Percentiles rank a stretch among this genome's conserved stretches.
Evolutionary conservation across 1,139 yeast genomes (phyloP).

Genomic region (Saccharomyces hybrid): DNA sequence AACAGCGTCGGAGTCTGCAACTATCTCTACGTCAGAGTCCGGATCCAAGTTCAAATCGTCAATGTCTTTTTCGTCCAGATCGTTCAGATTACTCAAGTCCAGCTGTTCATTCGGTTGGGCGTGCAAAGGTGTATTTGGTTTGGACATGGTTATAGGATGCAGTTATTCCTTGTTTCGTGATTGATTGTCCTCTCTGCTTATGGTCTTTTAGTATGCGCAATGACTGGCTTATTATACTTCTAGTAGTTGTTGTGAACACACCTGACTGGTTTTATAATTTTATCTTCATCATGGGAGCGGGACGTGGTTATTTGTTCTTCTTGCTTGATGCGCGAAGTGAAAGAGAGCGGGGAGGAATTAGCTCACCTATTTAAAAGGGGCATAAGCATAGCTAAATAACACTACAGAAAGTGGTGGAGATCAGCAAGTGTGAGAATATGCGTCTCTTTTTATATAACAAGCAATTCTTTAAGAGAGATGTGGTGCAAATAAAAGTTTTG

Average conservation of each 20-base stretch:
- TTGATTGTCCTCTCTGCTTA: not conserved
- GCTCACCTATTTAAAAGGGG: not conserved
- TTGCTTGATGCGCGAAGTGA: not conserved
- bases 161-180: not conserved
- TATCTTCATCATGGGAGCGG: not conserved
- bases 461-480: not conserved
- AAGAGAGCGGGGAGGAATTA: not conserved
- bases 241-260: not conserved
- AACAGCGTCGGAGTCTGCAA: not conserved
- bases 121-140: conserved; percentile 43
- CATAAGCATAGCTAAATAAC: not conserved
- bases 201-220: not conserved
- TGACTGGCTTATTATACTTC: not conserved
- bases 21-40: conserved; percentile 20
- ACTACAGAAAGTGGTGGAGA: not conserved
- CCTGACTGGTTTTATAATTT: not conserved
- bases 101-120: conserved; percentile 42
- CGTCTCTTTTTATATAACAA: not conserved
- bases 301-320: not conserved
- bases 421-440: not conserved
- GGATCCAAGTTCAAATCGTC: conserved; percentile 30
- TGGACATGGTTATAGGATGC: conserved; percentile 10
- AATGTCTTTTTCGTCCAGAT: conserved; percentile 27
- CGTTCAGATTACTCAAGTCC: conserved; percentile 25
- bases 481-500: not conserved